Base-by-base conservation (phyloP, 345 rosid genomes). In the Citrus unshiu region DNA sequence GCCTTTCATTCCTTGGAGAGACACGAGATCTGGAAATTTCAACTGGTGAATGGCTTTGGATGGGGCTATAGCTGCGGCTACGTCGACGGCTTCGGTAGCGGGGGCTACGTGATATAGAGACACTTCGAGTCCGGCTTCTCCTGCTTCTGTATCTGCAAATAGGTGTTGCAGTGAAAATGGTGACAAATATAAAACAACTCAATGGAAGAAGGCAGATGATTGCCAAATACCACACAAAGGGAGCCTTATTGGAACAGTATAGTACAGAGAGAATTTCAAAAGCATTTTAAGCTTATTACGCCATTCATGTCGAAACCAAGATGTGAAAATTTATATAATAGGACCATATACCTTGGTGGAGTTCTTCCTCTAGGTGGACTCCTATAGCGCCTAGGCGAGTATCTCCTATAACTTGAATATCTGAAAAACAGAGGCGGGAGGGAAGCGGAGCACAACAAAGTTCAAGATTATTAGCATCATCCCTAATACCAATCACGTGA, bases 321-420 rank as follows among this genome's bases (percentile, higher is more conserved):
- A 56, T 16, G 54, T 68, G 12, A 63, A 64, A 64, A 46, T 46
- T 13, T 13, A 46, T 13, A 49, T 24, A 49, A 51, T 49, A 7
- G 22, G 29, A 60, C 39, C 10, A 63, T 24, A 76, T 60, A 95
- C 99, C 99, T 93, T 27, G 87, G 95, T 74, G 99, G 95, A 78
- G 94, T 89, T 87, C 97, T 91, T 86, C 90, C 92, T 80, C 98
- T 89, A 63, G 87, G 86, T 32, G 97, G 97, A 80, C 95, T 93
- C 80, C 97, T 87, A 76, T 67, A 91, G n/a, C 94, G 97, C 89
- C 97, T 86, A 9, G 99, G 98, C 4, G 99, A 96, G 81, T 81
- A 90, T 87, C 99, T 90, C 78, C 94, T 84, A 87, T 86, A 89
- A 78, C 88, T 84, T 75, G 91, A 76, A 79, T 82, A 94, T 78